Evolutionary conservation across 1,139 yeast genomes (phyloP).

Genomic region (Candida dubliniensis): DNA sequence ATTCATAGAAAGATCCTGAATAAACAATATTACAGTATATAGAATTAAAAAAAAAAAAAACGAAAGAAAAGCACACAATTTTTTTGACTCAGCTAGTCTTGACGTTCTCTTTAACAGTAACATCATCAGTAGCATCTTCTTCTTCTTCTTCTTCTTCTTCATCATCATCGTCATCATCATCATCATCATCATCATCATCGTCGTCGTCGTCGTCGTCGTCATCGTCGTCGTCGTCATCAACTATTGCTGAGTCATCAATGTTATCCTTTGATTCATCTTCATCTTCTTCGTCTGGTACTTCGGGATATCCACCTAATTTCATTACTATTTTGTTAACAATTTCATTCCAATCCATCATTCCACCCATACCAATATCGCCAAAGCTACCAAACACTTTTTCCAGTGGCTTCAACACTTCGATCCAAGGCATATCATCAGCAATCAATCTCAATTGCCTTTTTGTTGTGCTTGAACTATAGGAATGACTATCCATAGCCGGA

Average conservation of each 20-base stretch:
- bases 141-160: constrained; percentile 20
- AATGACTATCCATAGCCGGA: constrained; percentile 92
- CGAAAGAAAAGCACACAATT: neutral
- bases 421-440: constrained; percentile 88
- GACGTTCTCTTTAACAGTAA: neutral
- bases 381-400: constrained; percentile 91
- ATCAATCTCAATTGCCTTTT: constrained; percentile 74
- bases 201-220: constrained; percentile 51
- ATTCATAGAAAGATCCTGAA: neutral
- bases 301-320: constrained; percentile 87
- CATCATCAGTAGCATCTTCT: constrained; percentile 18
- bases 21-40: neutral
- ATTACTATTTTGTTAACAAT: constrained; percentile 81
- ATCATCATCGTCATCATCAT: constrained; percentile 38
- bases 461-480: constrained; percentile 85
- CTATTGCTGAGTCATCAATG: constrained; percentile 41
- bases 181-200: constrained; percentile 43
- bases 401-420: constrained; percentile 83
- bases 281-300: constrained; percentile 78
- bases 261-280: constrained; percentile 48
- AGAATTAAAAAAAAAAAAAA: neutral
- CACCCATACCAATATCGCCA: constrained; percentile 95
- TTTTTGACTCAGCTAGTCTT: neutral
- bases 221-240: constrained; percentile 41
- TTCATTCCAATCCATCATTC: constrained; percentile 90